Evolutionary conservation across 2,329 filamentous ascomycete genomes (phyloP).

Genomic region (Penicillium sclerotigenum): DNA sequence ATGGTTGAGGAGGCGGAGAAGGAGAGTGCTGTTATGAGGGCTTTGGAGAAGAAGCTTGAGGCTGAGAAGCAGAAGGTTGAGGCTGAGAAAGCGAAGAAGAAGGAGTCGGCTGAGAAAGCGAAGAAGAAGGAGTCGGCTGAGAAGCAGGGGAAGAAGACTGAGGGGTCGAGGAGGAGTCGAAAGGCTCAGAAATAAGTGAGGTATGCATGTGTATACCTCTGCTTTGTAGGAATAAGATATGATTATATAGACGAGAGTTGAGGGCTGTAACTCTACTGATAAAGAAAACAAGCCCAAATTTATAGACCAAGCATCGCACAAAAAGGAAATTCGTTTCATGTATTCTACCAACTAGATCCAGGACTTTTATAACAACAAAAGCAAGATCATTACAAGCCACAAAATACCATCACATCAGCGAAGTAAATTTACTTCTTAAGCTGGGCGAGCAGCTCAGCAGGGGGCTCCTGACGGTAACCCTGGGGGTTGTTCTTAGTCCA

Average conservation of each 20-base stretch:
- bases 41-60: constrained; percentile 54
- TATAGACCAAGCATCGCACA: constrained; percentile 13
- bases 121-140: constrained; percentile 27
- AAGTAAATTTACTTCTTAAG: constrained; percentile 36
- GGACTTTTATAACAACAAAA: constrained; percentile 17
- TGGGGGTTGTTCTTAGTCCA: constrained; percentile 97
- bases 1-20: constrained; percentile 81
- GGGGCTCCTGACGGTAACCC: constrained; percentile 90
- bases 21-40: constrained; percentile 64
- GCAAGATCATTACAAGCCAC: background rate
- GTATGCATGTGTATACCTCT: background rate
- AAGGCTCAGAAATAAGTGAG: constrained; percentile 29
- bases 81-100: constrained; percentile 70
- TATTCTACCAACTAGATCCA: constrained; percentile 23
- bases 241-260: constrained; percentile 4
- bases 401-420: background rate
- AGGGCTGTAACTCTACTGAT: background rate
- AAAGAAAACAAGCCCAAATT: background rate
- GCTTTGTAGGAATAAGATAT: background rate
- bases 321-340: constrained; percentile 39
- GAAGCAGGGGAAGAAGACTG: constrained; percentile 31
- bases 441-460: constrained; percentile 68
- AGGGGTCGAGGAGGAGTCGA: constrained; percentile 42
- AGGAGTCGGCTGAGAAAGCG: constrained; percentile 24
- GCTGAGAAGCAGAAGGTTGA: constrained; percentile 49